Evolutionary conservation across 345 rosid genomes (phyloP).

Genomic region (Lepidium sativum): DNA sequence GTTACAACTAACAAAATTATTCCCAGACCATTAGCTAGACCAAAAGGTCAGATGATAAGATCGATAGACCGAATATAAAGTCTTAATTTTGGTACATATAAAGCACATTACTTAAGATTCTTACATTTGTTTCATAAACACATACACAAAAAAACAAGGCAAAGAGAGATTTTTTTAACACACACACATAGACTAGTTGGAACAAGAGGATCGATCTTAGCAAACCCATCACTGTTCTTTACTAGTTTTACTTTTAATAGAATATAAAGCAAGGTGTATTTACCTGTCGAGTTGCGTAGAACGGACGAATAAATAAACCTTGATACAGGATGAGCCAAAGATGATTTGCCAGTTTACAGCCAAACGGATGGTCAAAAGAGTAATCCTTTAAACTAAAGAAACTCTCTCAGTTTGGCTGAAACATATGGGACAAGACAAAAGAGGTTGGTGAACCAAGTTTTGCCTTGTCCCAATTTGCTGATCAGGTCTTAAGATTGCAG

Average conservation of each 20-base stretch:
- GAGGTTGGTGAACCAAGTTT: neutral
- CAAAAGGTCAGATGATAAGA: too few species aligned
- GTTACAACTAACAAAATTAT: too few species aligned
- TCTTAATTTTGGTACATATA: neutral
- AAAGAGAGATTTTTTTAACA: neutral
- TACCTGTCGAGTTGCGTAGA: neutral
- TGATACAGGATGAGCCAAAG: constrained; percentile 45
- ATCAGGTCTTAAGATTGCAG: constrained; percentile 53
- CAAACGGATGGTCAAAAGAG: constrained; percentile 34
- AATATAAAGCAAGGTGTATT: neutral
- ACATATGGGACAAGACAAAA: constrained; percentile 2
- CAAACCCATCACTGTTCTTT: constrained; percentile 14
- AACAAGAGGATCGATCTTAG: neutral
- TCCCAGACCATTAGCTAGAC: too few species aligned
- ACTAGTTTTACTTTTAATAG: neutral
- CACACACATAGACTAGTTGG: neutral
- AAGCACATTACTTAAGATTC: neutral
- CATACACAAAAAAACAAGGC: neutral
- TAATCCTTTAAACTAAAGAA: neutral
- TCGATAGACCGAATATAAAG: neutral
- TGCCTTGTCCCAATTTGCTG: constrained; percentile 9
- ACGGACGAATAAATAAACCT: neutral
- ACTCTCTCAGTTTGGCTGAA: constrained; percentile 12
- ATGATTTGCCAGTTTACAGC: constrained; percentile 87
- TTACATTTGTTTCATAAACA: neutral